Percentiles rank a stretch among this genome's conserved stretches.
Conservation (phyloP, 805 yeast species). For the Yamadazyma olivae region DNA sequence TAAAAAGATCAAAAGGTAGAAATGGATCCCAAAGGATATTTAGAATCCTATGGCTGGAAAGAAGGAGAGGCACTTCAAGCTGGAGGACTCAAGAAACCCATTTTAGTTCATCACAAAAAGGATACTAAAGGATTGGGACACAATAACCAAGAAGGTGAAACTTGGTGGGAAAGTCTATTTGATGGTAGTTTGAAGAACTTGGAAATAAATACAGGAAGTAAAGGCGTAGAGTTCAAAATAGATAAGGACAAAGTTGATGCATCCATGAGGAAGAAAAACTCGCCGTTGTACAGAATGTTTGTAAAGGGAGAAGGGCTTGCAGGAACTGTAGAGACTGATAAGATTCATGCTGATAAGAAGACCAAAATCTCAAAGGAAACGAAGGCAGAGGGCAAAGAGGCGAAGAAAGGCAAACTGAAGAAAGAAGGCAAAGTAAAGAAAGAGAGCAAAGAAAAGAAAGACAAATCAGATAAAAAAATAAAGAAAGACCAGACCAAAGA, state of each 20-base stretch:
- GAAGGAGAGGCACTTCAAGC: slow-evolving; percentile 81
- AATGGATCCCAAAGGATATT: slow-evolving; percentile 76
- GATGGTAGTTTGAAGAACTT: slow-evolving; percentile 86
- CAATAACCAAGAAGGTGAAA: slow-evolving; percentile 64
- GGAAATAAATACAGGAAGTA: slow-evolving; percentile 45
- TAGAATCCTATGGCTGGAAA: slow-evolving; percentile 83
- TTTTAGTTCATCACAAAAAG: slow-evolving; percentile 84
- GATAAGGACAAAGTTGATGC: slow-evolving; percentile 44
- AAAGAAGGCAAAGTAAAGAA: slow-evolving; percentile 16
- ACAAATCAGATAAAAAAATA: slow-evolving; percentile 16
- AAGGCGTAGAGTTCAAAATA: slow-evolving; percentile 51
- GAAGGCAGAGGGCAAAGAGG: slow-evolving; percentile 19
- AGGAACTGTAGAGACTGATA: slow-evolving; percentile 49
- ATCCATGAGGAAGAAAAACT: slow-evolving; percentile 47
- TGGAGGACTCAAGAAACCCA: slow-evolving; percentile 83
- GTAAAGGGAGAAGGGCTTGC: slow-evolving; percentile 81
- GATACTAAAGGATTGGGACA: slow-evolving; percentile 91
- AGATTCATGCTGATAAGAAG: slow-evolving; percentile 10
- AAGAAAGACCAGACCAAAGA: slow-evolving; percentile 13
- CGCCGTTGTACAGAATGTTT: slow-evolving; percentile 83
- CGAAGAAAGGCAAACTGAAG: slow-evolving; percentile 14
- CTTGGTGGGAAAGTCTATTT: slow-evolving; percentile 97
- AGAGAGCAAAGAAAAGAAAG: slow-evolving; percentile 16
- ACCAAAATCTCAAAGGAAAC: slow-evolving; percentile 12
- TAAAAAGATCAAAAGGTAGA: too few relatives aligned